phyloP scores from a whole-genome alignment of 805 yeast species.

The Metschnikowia bowlesiae region DNA sequence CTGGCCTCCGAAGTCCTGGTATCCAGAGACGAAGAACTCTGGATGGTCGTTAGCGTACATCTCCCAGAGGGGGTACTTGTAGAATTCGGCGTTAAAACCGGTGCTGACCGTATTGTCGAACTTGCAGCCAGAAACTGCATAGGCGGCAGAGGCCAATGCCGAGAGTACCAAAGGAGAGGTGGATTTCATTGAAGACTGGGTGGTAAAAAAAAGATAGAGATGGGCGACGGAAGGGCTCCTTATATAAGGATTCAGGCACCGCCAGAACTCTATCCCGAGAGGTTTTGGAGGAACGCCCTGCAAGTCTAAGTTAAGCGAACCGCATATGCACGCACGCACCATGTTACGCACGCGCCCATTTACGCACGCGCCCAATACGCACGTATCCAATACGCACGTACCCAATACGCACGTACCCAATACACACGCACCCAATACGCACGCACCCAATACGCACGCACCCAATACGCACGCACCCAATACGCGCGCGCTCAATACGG shows the following conservation, averaged over 20 bases:
- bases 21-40: constrained; percentile 1
- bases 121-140: constrained; percentile 3
- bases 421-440: too few relatives aligned
- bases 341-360: too few relatives aligned
- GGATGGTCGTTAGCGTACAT: neutral
- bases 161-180: neutral
- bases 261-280: neutral
- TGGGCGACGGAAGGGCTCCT: neutral
- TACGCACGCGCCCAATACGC: too few relatives aligned
- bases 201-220: neutral
- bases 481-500: too few relatives aligned
- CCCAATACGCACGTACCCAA: too few relatives aligned
- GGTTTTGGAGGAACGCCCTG: neutral
- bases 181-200: neutral
- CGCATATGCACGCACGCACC: neutral
- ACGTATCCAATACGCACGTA: neutral
- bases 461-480: neutral
- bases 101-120: neutral
- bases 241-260: neutral
- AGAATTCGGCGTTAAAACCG: constrained; percentile 5
- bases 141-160: neutral
- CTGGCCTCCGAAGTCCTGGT: neutral
- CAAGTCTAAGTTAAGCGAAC: neutral
- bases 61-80: constrained; percentile 1
- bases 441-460: neutral